Evolutionary conservation across 2,329 filamentous ascomycete species (phyloP).

Genomic region (Zarea fungicola): DNA sequence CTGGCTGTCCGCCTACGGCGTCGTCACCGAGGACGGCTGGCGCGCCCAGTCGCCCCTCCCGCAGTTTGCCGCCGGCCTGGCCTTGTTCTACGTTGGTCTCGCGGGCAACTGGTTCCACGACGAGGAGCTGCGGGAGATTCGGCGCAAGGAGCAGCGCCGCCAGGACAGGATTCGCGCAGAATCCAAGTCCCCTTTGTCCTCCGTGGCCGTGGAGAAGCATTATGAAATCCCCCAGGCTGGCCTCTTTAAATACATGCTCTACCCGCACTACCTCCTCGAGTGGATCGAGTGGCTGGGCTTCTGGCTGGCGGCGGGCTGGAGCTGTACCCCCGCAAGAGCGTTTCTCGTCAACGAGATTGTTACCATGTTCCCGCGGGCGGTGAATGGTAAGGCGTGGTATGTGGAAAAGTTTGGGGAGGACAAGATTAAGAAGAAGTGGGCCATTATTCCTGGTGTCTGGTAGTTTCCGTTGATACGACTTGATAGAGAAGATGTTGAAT

Average conservation of each 20-base stretch:
- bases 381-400: constrained; percentile 83
- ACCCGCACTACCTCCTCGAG: constrained; percentile 92
- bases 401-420: constrained; percentile 80
- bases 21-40: constrained; percentile 53
- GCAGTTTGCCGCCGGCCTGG: constrained; percentile 59
- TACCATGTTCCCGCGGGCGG: constrained; percentile 84
- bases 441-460: constrained; percentile 56
- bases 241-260: constrained; percentile 76
- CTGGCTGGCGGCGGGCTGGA: constrained; percentile 65
- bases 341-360: constrained; percentile 83
- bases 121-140: constrained; percentile 81
- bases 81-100: constrained; percentile 72
- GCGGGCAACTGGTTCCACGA: constrained; percentile 83
- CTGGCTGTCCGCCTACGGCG: constrained; percentile 79
- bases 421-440: constrained; percentile 68
- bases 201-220: constrained; percentile 63
- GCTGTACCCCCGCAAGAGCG: constrained; percentile 67
- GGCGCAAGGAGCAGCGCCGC: constrained; percentile 60
- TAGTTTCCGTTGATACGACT: constrained; percentile 20
- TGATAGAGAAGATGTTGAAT: too few species aligned
- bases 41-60: constrained; percentile 29
- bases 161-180: constrained; percentile 40
- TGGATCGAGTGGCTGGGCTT: constrained; percentile 96
- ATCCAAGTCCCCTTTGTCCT: constrained; percentile 16
- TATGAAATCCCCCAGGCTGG: constrained; percentile 84